Evolutionary conservation across 1,284 basidiomycete species (phyloP), one percentile per base, ranked within the genome.

Genomic region (Kwoniella shivajii): DNA sequence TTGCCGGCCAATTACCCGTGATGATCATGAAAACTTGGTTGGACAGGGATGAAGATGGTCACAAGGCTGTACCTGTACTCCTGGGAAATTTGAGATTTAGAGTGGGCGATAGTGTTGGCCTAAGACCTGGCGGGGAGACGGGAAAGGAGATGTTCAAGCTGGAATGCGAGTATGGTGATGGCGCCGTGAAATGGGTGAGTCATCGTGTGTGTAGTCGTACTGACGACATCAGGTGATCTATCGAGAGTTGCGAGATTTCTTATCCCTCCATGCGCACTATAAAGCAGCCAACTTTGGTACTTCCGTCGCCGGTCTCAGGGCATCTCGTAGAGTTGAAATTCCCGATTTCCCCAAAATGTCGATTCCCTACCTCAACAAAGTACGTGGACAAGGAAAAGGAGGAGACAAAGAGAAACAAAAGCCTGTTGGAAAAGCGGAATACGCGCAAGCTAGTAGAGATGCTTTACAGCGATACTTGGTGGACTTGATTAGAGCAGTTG

Each of bases 111-210:
- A 73, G 70, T 53, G 72, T 77, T 3, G 70, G 69, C 1, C 42
- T 75, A 20, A 62, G 61, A 13, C 59, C 63, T 18, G 68, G 66
- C 1, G 53, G 61, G 20, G 61, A 71, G 46, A 70, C 71, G 9
- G 75, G 76, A 0, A 68, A 72, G 43, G 77, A 77, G 55, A 72
- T 78, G 66, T 78, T 76, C 69, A 75, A 77, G 62, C 64, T 78
- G 36, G 77, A 84, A 77, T 95, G 94, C 77, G 91, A 96, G 78
- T 98, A 99, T 72, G 95, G 92, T 1, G 93, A 96, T 64, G 91
- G 92, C n/a, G 87, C 88, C 3, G 87, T 88, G 56, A 87, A 90
- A 74, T 99, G 96, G 95, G 81, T 81, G 61, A 64, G 70, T 63
- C 4, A 36, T 13, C 16, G 13, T n/a, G 18, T 20, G 20, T 44